Evolutionary conservation across 805 yeast genomes (phyloP).

Genomic region (Candida hispaniensis): DNA sequence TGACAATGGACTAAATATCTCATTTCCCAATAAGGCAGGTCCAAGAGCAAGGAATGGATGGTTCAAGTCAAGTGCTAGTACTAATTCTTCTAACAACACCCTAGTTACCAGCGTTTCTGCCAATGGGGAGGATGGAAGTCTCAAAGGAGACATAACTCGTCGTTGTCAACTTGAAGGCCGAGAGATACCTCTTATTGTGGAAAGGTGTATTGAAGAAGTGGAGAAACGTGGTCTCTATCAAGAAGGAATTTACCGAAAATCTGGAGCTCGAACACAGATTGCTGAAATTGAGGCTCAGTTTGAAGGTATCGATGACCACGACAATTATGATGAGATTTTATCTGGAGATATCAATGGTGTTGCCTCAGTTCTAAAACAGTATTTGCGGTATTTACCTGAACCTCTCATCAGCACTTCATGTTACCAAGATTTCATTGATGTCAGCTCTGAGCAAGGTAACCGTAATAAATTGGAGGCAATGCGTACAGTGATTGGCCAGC

Average conservation of each 20-base stretch:
- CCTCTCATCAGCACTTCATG: slow-evolving; percentile 66
- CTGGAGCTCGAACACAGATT: slow-evolving; percentile 68
- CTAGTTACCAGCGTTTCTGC: slow-evolving; percentile 8
- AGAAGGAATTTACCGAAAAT: slow-evolving; percentile 86
- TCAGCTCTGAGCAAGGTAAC: slow-evolving; percentile 25
- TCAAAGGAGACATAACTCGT: slow-evolving; percentile 48
- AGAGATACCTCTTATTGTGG: slow-evolving; percentile 57
- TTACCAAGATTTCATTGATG: slow-evolving; percentile 59
- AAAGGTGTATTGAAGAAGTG: slow-evolving; percentile 63
- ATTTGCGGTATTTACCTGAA: slow-evolving; percentile 70
- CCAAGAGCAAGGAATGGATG: slow-evolving; percentile 18
- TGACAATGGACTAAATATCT: slow-evolving; percentile 19
- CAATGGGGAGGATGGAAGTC: slow-evolving; percentile 21
- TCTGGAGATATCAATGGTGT: slow-evolving; percentile 74
- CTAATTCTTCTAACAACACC: slow-evolving; percentile 17
- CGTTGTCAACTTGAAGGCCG: slow-evolving; percentile 54
- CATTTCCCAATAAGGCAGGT: slow-evolving; percentile 17
- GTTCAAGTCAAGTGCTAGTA: slow-evolving; percentile 17
- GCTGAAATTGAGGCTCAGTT: slow-evolving; percentile 35
- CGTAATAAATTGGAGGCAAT: slow-evolving; percentile 36
- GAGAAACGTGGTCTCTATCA: slow-evolving; percentile 62
- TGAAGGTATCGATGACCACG: slow-evolving; percentile 30
- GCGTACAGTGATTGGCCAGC: slow-evolving; percentile 34
- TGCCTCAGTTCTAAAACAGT: slow-evolving; percentile 77
- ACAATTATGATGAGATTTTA: slow-evolving; percentile 31